These are phyloP conservation scores for Mycena metata DNA, from an alignment of 768 basidiomycete genomes.

Conservation along the genomic window DNA sequence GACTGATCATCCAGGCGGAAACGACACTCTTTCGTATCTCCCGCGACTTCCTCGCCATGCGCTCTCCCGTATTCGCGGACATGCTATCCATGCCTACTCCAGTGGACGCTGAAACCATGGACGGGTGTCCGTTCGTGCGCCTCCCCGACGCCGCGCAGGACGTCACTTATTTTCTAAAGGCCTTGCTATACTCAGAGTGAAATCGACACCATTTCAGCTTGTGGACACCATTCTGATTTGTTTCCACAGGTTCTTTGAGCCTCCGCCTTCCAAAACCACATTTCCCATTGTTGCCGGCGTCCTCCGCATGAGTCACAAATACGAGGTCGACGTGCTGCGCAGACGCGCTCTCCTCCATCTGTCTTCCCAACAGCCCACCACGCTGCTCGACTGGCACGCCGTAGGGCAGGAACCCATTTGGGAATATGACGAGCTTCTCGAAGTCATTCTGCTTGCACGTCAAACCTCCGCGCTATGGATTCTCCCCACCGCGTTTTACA, in stretches of 20 bases:
- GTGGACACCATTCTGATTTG: too few relatives aligned
- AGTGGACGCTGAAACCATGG: constrained; percentile 1
- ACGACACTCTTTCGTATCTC: constrained; percentile 18
- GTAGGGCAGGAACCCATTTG: neutral
- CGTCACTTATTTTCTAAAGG: too few relatives aligned
- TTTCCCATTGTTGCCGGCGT: too few relatives aligned
- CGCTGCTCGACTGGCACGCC: neutral
- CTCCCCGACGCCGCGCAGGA: constrained; percentile 29
- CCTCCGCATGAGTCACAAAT: too few relatives aligned
- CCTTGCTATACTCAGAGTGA: too few relatives aligned
- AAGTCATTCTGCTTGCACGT: neutral
- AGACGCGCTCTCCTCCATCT: constrained; percentile 22
- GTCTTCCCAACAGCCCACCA: neutral
- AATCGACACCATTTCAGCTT: too few relatives aligned
- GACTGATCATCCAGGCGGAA: constrained; percentile 26
- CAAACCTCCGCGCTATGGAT: constrained; percentile 13
- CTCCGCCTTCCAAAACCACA: too few relatives aligned
- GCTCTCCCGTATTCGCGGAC: constrained; percentile 20
- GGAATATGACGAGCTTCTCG: neutral
- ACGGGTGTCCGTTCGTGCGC: constrained; percentile 32
- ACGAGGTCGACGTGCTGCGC: constrained; percentile 1
- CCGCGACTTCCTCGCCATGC: constrained; percentile 16
- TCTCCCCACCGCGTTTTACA: constrained; percentile 9
- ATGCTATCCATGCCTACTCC: constrained; percentile 26
- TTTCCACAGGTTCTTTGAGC: too few relatives aligned